Evolutionary conservation across 495 filamentous ascomycete genomes (phyloP), one percentile per base, ranked within the genome.

Genomic region (Polyplosphaeria fusca): DNA sequence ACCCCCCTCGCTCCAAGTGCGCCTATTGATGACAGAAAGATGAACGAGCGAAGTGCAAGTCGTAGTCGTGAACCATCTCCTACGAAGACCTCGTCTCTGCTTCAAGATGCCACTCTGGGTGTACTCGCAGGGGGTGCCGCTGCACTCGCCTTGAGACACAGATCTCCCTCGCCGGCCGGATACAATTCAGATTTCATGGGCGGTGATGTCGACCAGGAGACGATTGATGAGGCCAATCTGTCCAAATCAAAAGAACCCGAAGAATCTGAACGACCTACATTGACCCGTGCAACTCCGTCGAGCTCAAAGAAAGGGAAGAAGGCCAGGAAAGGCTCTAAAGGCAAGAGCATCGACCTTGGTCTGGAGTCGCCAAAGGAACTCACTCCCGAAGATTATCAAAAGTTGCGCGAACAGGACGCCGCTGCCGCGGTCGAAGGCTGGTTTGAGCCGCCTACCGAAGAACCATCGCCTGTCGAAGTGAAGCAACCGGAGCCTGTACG

Each of bases 301-400:
- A 61, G 26, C 22, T 32, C 55, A 25, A 63, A 67, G 44, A 64
- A 64, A 52, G 44, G 46, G 24, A 64, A 64, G 56, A 67, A 64
- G 46, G 56, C 47, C 39, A 58, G 51, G 37, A 61, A 67, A 37
- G 64, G 53, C 3, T 63, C 56, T 5, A 64, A 64, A 37, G 28
- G 35, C 24, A 55, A 58, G 41, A 58, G 50, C 47, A 52, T 58
- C 32, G 60, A 64, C 39, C 22, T 55, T 35, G 28, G 37, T 23
- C 9, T 47, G 22, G 39, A 44, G 22, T 25, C 50, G 16, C 39
- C 43, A 1, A 62, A 48, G 19, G 58, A 58, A 22, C 28, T 67
- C 0, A 52, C 57, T 0, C 28, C 43, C 7, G 56, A 64, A 55
- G 60, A 64, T 11, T 47, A 27, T 19, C 52, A 53, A 38, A 49